Conservation (phyloP, 805 yeast genomes). For the Teunomyces atbi region DNA sequence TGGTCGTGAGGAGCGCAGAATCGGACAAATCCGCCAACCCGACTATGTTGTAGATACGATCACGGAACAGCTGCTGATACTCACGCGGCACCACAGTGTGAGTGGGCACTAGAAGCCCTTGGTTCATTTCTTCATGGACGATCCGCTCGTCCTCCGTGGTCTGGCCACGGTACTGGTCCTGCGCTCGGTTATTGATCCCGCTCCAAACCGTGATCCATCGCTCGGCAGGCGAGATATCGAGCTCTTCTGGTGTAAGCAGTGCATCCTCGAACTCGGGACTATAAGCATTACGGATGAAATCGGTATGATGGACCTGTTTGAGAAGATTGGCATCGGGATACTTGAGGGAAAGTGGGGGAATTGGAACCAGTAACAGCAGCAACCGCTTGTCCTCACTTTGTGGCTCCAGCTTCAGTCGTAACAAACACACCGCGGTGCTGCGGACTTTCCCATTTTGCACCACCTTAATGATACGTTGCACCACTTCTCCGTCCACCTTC, state of each 20-base stretch:
- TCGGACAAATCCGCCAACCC: conserved; percentile 40
- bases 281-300: conserved; percentile 36
- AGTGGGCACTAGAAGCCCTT: background rate
- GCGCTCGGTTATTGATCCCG: conserved; percentile 25
- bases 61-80: conserved; percentile 18
- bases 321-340: conserved; percentile 26
- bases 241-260: conserved; percentile 35
- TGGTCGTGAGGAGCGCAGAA: conserved; percentile 38
- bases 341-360: conserved; percentile 11
- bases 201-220: conserved; percentile 43
- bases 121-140: background rate
- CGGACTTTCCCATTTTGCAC: conserved; percentile 52
- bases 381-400: no score
- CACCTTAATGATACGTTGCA: conserved; percentile 53
- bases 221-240: conserved; percentile 27
- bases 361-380: background rate
- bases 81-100: conserved; percentile 12
- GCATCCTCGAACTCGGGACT: conserved; percentile 35
- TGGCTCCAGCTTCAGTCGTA: conserved; percentile 13
- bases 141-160: background rate
- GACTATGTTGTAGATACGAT: conserved; percentile 29
- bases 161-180: conserved; percentile 9
- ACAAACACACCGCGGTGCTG: conserved; percentile 51
- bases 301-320: conserved; percentile 33
- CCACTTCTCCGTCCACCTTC: conserved; percentile 49